These are phyloP conservation scores for Neofusicoccum ribis DNA, from an alignment of 2,329 filamentous ascomycete species.

Conservation along the genomic window DNA sequence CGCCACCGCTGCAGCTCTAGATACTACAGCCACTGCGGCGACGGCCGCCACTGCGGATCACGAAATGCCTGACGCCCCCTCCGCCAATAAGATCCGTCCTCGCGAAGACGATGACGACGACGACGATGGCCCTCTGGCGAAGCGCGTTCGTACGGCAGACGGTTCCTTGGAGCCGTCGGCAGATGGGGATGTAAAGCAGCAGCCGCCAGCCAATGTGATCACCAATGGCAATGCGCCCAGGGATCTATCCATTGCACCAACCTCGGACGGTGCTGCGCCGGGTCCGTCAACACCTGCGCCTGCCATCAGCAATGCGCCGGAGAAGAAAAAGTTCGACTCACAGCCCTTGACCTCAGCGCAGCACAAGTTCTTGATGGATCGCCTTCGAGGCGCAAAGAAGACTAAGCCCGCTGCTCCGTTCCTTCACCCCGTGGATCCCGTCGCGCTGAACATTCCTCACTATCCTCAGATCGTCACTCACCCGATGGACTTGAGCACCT, in stretches of 20 bases:
- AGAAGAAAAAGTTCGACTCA: constrained; percentile 34
- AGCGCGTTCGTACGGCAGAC: constrained; percentile 73
- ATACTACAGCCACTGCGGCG: constrained; percentile 4
- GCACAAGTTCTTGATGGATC: constrained; percentile 62
- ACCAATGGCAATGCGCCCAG: background rate
- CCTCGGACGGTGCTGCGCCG: background rate
- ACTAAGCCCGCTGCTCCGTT: constrained; percentile 79
- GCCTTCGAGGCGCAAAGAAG: constrained; percentile 77
- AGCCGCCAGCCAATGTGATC: constrained; percentile 36
- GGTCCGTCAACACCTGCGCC: constrained; percentile 4
- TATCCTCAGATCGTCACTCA: constrained; percentile 71
- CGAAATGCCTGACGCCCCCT: constrained; percentile 41
- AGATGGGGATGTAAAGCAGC: constrained; percentile 45
- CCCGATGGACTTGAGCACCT: constrained; percentile 81
- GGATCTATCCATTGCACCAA: background rate
- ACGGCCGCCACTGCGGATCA: constrained; percentile 26
- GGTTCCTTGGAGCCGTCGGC: constrained; percentile 26
- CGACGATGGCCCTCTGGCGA: constrained; percentile 67
- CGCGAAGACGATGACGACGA: constrained; percentile 66
- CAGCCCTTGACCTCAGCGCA: constrained; percentile 60
- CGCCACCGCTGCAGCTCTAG: background rate
- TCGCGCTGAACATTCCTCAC: constrained; percentile 74
- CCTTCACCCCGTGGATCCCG: constrained; percentile 71
- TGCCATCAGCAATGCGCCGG: constrained; percentile 17
- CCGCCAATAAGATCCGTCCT: constrained; percentile 59